phyloP scores from a whole-genome alignment of 1,284 basidiomycete genomes.

The Pholiota adiposa region DNA sequence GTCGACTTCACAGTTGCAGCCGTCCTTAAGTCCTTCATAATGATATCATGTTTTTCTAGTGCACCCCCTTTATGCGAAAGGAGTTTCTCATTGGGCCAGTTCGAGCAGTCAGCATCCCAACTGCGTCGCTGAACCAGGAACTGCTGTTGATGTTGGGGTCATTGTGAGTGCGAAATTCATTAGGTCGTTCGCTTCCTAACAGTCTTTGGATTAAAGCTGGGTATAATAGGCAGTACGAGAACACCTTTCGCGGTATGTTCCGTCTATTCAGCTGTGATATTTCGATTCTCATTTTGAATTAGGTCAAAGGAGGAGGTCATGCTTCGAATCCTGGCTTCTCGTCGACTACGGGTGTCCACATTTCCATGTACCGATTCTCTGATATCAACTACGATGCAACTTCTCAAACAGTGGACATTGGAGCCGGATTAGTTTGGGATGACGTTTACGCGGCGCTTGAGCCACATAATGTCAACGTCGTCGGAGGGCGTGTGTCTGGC shows the following conservation, averaged over 20 bases:
- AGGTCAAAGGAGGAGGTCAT: constrained; percentile 61
- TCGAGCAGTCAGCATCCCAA: constrained; percentile 46
- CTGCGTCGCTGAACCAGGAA: constrained; percentile 58
- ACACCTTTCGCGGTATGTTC: constrained; percentile 46
- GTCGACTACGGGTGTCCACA: constrained; percentile 59
- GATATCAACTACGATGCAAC: constrained; percentile 44
- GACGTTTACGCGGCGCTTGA: constrained; percentile 56
- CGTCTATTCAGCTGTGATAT: too few species aligned
- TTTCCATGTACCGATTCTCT: constrained; percentile 56
- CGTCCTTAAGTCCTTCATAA: not conserved
- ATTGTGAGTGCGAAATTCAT: constrained; percentile 38
- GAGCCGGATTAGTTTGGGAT: constrained; percentile 61
- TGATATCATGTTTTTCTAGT: constrained; percentile 10
- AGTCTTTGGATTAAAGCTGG: constrained; percentile 34
- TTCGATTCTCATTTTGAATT: too few species aligned
- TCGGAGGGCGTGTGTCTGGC: constrained; percentile 57
- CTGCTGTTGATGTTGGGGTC: constrained; percentile 46
- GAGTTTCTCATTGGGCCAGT: constrained; percentile 48
- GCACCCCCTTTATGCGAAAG: constrained; percentile 36
- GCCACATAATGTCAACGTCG: constrained; percentile 49
- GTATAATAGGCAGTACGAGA: constrained; percentile 45
- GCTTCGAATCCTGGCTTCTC: constrained; percentile 53
- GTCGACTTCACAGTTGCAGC: not conserved
- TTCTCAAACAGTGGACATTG: constrained; percentile 46
- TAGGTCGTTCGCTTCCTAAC: not conserved